These are phyloP conservation scores for Pseudozyma tsukubaensis DNA, from an alignment of 1,284 basidiomycete genomes.

Conservation along the genomic window DNA sequence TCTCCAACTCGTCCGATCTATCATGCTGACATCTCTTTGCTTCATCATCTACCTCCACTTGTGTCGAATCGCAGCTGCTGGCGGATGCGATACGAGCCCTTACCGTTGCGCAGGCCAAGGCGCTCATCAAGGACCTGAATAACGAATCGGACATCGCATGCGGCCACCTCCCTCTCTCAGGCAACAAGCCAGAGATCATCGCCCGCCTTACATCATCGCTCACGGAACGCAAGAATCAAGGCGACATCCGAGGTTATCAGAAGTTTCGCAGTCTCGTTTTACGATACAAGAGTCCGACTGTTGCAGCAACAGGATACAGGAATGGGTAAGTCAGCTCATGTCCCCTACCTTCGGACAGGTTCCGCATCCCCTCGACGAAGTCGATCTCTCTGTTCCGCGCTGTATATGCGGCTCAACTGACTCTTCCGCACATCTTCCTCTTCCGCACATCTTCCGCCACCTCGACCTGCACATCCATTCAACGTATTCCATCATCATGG, in stretches of 20 bases:
- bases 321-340: conserved; percentile 19
- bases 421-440: background rate
- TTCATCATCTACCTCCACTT: background rate
- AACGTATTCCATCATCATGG: too few species aligned
- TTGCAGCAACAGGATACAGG: conserved; percentile 6
- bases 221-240: conserved; percentile 24
- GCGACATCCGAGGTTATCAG: conserved; percentile 38
- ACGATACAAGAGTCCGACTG: conserved; percentile 26
- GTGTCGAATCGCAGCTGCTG: conserved; percentile 15
- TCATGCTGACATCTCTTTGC: conserved; percentile 6
- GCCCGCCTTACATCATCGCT: conserved; percentile 40
- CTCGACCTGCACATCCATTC: background rate
- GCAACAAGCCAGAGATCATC: conserved; percentile 57
- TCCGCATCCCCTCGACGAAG: background rate
- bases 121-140: conserved; percentile 57
- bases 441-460: background rate
- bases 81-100: conserved; percentile 36
- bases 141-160: conserved; percentile 41
- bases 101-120: conserved; percentile 57
- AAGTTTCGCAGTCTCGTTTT: conserved; percentile 43
- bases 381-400: background rate
- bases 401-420: conserved; percentile 3
- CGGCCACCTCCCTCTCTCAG: conserved; percentile 42
- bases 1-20: background rate
- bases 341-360: background rate